phyloP scores from a whole-genome alignment of 345 rosid species.

The Salix exigua region DNA sequence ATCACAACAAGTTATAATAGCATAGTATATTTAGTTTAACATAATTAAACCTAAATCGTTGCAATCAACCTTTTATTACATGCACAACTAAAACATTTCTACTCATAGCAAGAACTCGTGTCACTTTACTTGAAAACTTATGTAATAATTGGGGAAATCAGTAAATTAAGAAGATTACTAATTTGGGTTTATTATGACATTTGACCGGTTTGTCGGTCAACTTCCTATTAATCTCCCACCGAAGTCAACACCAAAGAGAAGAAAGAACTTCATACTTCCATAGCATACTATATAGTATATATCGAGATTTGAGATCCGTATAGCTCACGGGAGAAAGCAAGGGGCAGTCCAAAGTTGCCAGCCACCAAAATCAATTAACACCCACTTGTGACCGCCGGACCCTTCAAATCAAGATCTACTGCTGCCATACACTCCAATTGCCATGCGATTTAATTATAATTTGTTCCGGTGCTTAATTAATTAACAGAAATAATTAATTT shows the following conservation, averaged over 20 bases:
- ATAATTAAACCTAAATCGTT: too few species aligned
- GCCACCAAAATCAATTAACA: background rate
- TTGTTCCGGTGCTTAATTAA: background rate
- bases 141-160: background rate
- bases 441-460: background rate
- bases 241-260: background rate
- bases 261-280: background rate
- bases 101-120: background rate
- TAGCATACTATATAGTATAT: background rate
- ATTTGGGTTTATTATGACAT: too few species aligned
- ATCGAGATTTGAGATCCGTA: background rate
- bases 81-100: too few species aligned
- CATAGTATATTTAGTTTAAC: too few species aligned
- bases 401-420: background rate
- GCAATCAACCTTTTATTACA: too few species aligned
- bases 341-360: background rate
- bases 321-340: background rate
- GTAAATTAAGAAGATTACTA: too few species aligned
- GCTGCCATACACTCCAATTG: background rate
- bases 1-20: too few species aligned
- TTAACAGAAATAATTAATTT: background rate
- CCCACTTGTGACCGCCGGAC: background rate
- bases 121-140: slow-evolving; percentile 5
- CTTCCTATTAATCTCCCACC: too few species aligned
- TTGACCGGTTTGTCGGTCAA: too few species aligned